Conservation (phyloP, 1,284 basidiomycete species). For the Austroboletus novae-zelandiae region DNA sequence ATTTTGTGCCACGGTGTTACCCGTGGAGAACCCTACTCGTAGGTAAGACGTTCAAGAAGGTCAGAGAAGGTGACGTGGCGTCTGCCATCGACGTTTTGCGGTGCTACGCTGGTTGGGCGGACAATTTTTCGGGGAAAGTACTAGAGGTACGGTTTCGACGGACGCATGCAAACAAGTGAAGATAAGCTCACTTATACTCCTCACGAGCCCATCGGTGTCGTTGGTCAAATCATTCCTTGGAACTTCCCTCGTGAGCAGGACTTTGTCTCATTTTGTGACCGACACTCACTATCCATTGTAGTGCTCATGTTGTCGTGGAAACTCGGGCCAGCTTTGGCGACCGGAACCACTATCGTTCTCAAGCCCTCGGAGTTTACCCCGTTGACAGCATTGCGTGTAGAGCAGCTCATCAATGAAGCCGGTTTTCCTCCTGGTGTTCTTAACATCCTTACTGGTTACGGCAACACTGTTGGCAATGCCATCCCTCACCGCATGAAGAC, state of each 20-base stretch:
- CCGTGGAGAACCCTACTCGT: neutral
- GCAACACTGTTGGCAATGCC: conserved; percentile 62
- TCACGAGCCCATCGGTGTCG: conserved; percentile 93
- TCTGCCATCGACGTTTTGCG: conserved; percentile 69
- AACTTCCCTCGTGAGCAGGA: conserved; percentile 58
- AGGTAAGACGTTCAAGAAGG: conserved; percentile 78
- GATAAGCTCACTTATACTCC: conserved; percentile 76
- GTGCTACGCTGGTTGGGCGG: conserved; percentile 72
- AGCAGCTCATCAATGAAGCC: conserved; percentile 47
- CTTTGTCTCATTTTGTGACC: neutral
- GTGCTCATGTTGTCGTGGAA: conserved; percentile 82
- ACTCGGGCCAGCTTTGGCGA: conserved; percentile 81
- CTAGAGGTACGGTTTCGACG: conserved; percentile 50
- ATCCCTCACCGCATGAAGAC: conserved; percentile 65
- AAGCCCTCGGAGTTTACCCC: conserved; percentile 94
- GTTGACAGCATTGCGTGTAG: conserved; percentile 68
- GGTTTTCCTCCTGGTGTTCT: conserved; percentile 72
- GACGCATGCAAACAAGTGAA: conserved; percentile 50
- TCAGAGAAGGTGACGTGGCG: conserved; percentile 68
- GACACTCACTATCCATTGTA: conserved; percentile 19
- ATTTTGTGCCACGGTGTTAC: too few species aligned
- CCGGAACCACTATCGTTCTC: conserved; percentile 80
- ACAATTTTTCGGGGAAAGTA: conserved; percentile 82
- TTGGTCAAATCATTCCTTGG: conserved; percentile 86
- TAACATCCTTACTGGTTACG: conserved; percentile 70